Conservation (phyloP, 179 eudicot genomes). For the Beta macrorhiza region DNA sequence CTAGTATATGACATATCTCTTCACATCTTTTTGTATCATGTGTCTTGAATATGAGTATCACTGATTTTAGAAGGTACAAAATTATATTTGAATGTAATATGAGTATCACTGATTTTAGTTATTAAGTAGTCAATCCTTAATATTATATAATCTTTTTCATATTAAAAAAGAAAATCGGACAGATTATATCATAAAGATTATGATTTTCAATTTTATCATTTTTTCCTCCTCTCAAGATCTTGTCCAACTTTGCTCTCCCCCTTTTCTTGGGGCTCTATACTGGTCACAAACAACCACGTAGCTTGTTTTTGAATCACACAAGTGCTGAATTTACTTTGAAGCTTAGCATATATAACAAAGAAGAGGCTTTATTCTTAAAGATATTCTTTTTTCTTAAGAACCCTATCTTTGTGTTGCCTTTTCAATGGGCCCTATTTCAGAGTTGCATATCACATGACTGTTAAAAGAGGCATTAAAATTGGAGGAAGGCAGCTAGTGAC, state of each 20-base stretch:
- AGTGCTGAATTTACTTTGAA: background rate
- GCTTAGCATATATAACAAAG: conserved; percentile 20
- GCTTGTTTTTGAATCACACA: conserved; percentile 10
- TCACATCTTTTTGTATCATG: too few species aligned
- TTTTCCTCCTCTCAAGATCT: background rate
- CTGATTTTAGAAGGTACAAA: too few species aligned
- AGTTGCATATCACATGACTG: conserved; percentile 9
- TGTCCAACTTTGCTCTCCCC: background rate
- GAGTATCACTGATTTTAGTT: too few species aligned
- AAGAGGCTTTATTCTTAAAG: background rate
- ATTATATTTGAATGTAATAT: too few species aligned
- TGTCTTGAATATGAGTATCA: too few species aligned
- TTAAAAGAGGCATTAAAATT: background rate
- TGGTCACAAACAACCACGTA: background rate
- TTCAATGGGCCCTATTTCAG: conserved; percentile 11
- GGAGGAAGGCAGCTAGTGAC: background rate
- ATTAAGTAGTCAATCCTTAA: too few species aligned
- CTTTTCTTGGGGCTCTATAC: background rate
- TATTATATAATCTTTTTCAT: too few species aligned
- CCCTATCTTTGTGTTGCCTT: conserved; percentile 17
- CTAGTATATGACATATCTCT: too few species aligned
- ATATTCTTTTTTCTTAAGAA: conserved; percentile 6
- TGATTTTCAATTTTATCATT: background rate
- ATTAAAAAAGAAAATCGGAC: too few species aligned
- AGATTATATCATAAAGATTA: background rate